Evolutionary conservation across 225 moss, liverwort and hornwort species (phyloP).

Genomic region (Climacium dendroides): DNA sequence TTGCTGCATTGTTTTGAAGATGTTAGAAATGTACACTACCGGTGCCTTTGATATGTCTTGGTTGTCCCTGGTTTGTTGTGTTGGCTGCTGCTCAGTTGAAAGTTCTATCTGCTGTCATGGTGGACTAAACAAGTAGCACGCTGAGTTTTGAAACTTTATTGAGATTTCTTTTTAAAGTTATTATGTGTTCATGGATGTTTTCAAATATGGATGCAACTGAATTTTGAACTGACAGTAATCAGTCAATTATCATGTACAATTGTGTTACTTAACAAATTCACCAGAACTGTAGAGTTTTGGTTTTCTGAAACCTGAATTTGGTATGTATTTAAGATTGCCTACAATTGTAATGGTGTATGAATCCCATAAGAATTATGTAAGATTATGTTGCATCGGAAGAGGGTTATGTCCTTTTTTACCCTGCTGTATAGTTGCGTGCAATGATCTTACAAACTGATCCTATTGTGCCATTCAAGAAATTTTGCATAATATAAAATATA

Average conservation of each 20-base stretch:
- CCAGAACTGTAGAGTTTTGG: too few species aligned
- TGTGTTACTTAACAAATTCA: neutral
- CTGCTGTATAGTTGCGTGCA: neutral
- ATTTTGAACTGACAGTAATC: neutral
- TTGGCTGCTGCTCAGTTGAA: neutral
- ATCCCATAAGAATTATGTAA: neutral
- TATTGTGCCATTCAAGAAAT: neutral
- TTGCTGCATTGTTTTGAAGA: neutral
- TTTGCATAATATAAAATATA: neutral
- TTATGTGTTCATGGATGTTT: neutral
- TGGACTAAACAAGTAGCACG: neutral
- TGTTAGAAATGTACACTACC: neutral
- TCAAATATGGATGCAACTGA: neutral
- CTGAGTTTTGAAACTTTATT: neutral
- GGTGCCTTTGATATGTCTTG: neutral
- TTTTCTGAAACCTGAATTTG: neutral
- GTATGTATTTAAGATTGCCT: too few species aligned
- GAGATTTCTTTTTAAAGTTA: neutral
- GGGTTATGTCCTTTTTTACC: neutral
- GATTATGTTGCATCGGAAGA: neutral
- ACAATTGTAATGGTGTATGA: neutral
- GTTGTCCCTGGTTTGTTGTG: neutral
- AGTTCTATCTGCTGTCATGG: neutral
- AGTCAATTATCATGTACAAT: too few species aligned
- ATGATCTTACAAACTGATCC: neutral